Evolutionary conservation across 2,329 filamentous ascomycete species (phyloP).

Genomic region (Colletotrichum abscissum): DNA sequence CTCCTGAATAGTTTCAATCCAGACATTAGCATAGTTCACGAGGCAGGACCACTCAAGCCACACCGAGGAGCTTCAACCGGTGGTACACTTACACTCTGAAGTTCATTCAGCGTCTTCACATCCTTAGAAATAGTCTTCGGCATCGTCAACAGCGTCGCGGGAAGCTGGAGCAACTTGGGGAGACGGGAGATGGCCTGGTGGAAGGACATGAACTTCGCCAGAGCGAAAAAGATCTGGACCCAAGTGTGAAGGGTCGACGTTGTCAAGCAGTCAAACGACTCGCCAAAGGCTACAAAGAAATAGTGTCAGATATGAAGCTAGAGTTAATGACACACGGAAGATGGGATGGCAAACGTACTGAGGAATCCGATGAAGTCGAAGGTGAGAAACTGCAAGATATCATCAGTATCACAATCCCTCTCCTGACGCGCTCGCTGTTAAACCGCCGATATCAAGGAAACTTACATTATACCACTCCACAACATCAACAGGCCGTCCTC

Average conservation of each 20-base stretch:
- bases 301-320: background rate
- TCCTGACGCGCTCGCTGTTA: too few species aligned
- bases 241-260: slow-evolving; percentile 39
- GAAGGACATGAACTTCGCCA: slow-evolving; percentile 23
- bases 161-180: background rate
- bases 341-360: background rate
- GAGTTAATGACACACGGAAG: too few species aligned
- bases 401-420: background rate
- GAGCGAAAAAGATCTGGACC: slow-evolving; percentile 39
- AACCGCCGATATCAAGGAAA: background rate
- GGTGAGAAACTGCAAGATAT: slow-evolving; percentile 32
- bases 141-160: background rate
- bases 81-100: background rate
- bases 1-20: background rate
- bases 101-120: background rate
- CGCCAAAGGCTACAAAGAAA: slow-evolving; percentile 37
- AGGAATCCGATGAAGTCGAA: slow-evolving; percentile 45
- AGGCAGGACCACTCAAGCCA: background rate
- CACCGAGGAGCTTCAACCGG: background rate
- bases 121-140: background rate
- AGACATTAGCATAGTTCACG: background rate
- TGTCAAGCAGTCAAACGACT: slow-evolving; percentile 41
- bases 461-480: slow-evolving; percentile 39
- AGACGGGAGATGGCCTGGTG: slow-evolving; percentile 2
- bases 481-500: slow-evolving; percentile 37